Percentiles rank a stretch among this genome's conserved stretches.
Conservation (phyloP, 2,329 filamentous ascomycete genomes). For the Akanthomyces muscarius region DNA sequence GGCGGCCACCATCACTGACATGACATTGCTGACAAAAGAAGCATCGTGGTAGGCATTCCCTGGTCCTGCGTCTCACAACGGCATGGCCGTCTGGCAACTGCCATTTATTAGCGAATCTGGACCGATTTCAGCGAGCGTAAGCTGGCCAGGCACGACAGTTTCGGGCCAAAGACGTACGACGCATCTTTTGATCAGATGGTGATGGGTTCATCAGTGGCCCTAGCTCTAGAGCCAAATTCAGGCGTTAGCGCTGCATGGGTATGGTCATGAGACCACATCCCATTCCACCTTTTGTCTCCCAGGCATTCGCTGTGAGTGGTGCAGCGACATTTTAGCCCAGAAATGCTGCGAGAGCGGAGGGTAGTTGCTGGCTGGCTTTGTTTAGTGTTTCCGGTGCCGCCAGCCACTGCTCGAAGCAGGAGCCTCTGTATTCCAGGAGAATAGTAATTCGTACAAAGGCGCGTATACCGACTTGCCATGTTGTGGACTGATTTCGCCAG, state of each 20-base stretch:
- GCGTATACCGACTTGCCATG: not conserved
- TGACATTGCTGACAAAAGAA: not conserved
- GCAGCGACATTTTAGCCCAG: constrained; percentile 9
- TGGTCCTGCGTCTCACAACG: not conserved
- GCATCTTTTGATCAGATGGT: constrained; percentile 16
- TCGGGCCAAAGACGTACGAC: not conserved
- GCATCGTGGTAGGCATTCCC: not conserved
- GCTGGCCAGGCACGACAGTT: constrained; percentile 1
- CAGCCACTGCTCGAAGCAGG: not conserved
- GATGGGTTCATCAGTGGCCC: constrained; percentile 14
- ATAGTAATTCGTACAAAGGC: not conserved
- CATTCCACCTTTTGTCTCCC: constrained; percentile 22
- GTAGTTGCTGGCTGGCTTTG: constrained; percentile 3
- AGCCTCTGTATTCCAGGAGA: not conserved
- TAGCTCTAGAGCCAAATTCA: constrained; percentile 16
- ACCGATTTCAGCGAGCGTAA: not conserved
- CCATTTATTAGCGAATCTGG: constrained; percentile 1
- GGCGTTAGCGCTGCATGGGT: constrained; percentile 27
- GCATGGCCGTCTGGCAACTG: not conserved
- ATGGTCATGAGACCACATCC: constrained; percentile 30
- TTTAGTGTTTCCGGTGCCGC: constrained; percentile 8
- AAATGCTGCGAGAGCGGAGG: constrained; percentile 10
- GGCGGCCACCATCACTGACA: not conserved
- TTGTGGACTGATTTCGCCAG: not conserved
- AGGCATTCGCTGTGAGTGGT: constrained; percentile 11